Base-by-base conservation (phyloP, 257 asterid genomes). In the Nemophila menziesii region DNA sequence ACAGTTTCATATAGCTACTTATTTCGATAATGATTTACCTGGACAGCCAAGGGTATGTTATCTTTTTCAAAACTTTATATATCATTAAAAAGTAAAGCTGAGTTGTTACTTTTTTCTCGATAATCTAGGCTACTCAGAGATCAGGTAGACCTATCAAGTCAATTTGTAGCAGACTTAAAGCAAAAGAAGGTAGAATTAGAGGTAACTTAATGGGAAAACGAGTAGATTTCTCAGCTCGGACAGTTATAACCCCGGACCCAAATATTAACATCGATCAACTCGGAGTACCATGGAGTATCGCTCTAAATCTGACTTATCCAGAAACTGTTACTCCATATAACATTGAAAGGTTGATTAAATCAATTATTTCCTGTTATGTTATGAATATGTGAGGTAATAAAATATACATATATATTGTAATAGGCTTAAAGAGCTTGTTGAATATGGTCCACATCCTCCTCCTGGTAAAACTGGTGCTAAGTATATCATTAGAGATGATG, bases 251-350 rank as follows among this genome's bases (percentile, higher is more conserved):
- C 20, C 99, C 99, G 5, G 99, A 90, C 61, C 99, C 99, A 24
- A 90, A 96, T 19, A 90, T 90, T 60, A 90, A 90, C 60, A 90
- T 90, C 29, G 99, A 90, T 61, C 67, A 90, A 57, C 73, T 90
- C 73, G 96, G 99, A 6, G 99, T 90, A 22, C 99, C 99, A 4
- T 90, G 99, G 99, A 90, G 96, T 73, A 90, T 90, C 67, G 99
- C 99, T 15, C 62, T 90, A 49, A 90, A 90, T 75, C 93, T 90
- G 39, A 90, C 99, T 12, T 90, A 90, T 62, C 99, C 99, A 21
- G 99, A 90, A 73, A 90, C 96, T 53, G 99, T 90, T 39, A 90
- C 99, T 44, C 99, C 96, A 16, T 90, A 90, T 68, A 90, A 90
- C 60, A 81, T 90, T n/a, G 99, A 90, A 66, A 90, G 99, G 98